Base-by-base conservation (phyloP, 164 flowering plant genomes). In the Tetrastigma voinierianum region DNA sequence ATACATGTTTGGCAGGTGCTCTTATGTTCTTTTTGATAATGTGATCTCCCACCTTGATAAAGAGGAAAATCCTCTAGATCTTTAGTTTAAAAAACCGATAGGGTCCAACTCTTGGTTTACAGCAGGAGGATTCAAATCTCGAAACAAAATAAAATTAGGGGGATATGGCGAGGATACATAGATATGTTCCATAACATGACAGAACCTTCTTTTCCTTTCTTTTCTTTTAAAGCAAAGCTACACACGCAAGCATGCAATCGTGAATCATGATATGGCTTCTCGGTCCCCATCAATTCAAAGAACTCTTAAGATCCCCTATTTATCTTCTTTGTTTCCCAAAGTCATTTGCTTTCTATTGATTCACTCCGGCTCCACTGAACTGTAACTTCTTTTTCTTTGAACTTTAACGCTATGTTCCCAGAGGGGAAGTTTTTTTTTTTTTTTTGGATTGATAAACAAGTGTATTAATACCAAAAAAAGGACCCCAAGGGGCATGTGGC, bases 321-420 rank as follows among this genome's bases (percentile, higher is more conserved):
- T 18, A 0, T 52, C 17, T 19, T 17, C 21, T n/a, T 52, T 52
- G 15, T 49, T 49, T 12, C n/a, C 6, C 2, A 49, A 49, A 49
- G 4, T 49, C n/a, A 10, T 49, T 7, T 49, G 52, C 6, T 49
- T 49, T 49, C 15, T 13, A 13, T 49, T n/a, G n/a, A 49, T 49
- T 49, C 15, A 49, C 52, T n/a, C 52, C 15, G 52, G 52, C 52
- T 49, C n/a, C n/a, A n/a, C 52, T 49, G n/a, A n/a, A n/a, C n/a
- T n/a, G 6, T 5, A 49, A 49, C 14, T 17, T 49, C 3, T 17
- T 49, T n/a, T n/a, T 52, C 7, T n/a, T 17, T 4, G 6, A 21
- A 1, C 24, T 18, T 60, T 46, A 19, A 9, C 13, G n/a, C 15
- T 49, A 18, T n/a, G n/a, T n/a, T n/a, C n/a, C n/a, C n/a, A n/a